Evolutionary conservation across 306 rosid genomes (phyloP), one percentile per base, ranked within the genome.

Genomic region (Hippophae rhamnoides): DNA sequence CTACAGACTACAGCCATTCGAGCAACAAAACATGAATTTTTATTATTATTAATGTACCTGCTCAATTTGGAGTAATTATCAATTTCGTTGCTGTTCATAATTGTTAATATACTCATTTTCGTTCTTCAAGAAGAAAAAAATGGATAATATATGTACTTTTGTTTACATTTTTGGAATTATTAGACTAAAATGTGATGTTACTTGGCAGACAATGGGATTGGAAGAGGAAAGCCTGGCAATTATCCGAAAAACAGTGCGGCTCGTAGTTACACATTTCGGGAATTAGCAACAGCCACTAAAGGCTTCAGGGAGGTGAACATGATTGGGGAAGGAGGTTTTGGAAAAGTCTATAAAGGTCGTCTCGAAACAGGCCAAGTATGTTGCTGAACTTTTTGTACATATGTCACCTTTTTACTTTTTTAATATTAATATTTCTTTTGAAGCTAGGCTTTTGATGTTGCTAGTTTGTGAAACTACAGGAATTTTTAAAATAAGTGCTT

Each of bases 261-360:
- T 6, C 77, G 79, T 23, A 82, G 87, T 56, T 82, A 78, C 64
- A 69, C 86, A 1, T 92, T 92, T 60, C 83, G 85, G 7, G 99
- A 92, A 74, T 93, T 92, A 5, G 96, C 96, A 12, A 66, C 58
- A 0, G 99, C 96, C 40, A 85, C 96, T 2, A 77, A 74, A 60
- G 88, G 90, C 40, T 85, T 85, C 71, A 80, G 52, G 79, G 82
- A 80, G 27, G 85, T 81, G 46, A 88, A 92, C 63, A 69, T 88
- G 79, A 76, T 88, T 25, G 99, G 99, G 6, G 97, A 93, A 83
- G 99, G 99, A 27, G 99, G 99, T 62, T 93, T 93, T 70, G 99
- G 99, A 62, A 86, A 73, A 62, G 99, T 93, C 60, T 93, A 73
- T 77, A 88, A 93, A 78, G 99, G 99, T 45, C 86, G 90, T 43